Evolutionary conservation across 2,329 filamentous ascomycete species (phyloP).

Genomic region (Talaromyces marneffei): DNA sequence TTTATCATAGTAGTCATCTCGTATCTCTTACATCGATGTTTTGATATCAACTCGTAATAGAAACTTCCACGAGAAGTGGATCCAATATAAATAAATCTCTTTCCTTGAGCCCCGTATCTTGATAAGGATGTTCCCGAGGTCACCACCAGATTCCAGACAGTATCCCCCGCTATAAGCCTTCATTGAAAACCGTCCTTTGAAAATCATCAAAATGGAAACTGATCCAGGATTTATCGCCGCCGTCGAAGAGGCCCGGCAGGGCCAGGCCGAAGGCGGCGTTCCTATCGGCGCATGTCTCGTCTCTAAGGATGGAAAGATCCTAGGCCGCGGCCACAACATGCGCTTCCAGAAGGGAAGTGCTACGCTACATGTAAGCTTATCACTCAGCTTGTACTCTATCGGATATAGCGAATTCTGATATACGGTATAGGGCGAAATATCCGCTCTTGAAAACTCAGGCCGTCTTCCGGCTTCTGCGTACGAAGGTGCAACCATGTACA

Average conservation of each 20-base stretch:
- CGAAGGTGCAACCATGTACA: slow-evolving; percentile 73
- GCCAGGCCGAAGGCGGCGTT: slow-evolving; percentile 53
- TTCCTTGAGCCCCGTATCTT: not conserved
- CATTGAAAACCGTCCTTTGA: not conserved
- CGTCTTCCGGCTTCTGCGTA: slow-evolving; percentile 65
- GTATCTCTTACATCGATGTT: not conserved
- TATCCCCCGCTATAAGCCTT: not conserved
- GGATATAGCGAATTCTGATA: not conserved
- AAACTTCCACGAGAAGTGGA: not conserved
- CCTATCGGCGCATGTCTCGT: slow-evolving; percentile 59
- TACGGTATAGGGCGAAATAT: slow-evolving; percentile 60
- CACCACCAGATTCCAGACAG: not conserved
- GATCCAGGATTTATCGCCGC: slow-evolving; percentile 53
- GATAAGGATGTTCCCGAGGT: not conserved
- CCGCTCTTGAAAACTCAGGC: slow-evolving; percentile 68
- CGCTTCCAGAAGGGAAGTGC: slow-evolving; percentile 66
- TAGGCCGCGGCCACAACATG: slow-evolving; percentile 70
- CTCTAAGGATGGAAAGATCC: slow-evolving; percentile 61
- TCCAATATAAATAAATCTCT: not conserved
- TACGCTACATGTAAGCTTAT: slow-evolving; percentile 59
- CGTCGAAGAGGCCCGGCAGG: slow-evolving; percentile 52
- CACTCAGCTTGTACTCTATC: not conserved
- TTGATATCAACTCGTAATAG: not conserved
- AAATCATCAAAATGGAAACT: slow-evolving; percentile 27
- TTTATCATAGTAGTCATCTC: too few relatives aligned